Evolutionary conservation across 108 stramenopile species (phyloP), one percentile per base, ranked within the genome.

Genomic region (Nitzschia sp.): DNA sequence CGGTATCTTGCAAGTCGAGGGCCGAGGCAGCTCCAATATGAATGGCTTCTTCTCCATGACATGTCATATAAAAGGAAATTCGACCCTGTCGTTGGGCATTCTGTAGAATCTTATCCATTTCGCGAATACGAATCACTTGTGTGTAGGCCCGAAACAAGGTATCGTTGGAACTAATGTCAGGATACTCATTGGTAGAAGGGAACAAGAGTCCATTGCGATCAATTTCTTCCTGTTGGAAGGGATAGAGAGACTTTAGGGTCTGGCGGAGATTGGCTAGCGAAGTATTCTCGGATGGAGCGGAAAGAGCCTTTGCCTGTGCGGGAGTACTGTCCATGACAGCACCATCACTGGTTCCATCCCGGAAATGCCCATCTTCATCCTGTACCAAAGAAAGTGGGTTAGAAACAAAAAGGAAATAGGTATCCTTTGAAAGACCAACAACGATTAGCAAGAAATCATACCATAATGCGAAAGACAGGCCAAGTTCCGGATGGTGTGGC

Each of bases 51-150:
- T 99, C 98, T 20, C 86, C 82, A 25, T 71, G 79, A 61, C 86
- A 86, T n/a, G 89, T 92, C 92, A 97, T 96, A 79, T 93, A 95
- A 73, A 97, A 96, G 14, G 94, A 95, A 44, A 97, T 95, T 25
- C 95, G 85, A 0, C 97, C 98, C 71, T 99, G 98, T 22, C 98
- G 84, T 80, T 99, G 98, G 0, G 97, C 96, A 65, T 97, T 93
- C 75, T 94, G 91, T 42, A 99, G 77, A 46, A 99, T 89, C 34
- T 80, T 79, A 75, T 99, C 98, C 95, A 99, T 94, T 66, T 83
- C 76, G 41, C 94, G 88, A 10, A 99, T 69, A 14, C 97, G 87
- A 29, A 93, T 73, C 91, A 97, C 98, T 65, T 87, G 92, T 25
- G 76, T 68, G 71, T 97, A 83, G 0, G 82, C 85, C 44, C 86